Conservation (phyloP, 177 flowering plant species). For the Vitis hybrid region DNA sequence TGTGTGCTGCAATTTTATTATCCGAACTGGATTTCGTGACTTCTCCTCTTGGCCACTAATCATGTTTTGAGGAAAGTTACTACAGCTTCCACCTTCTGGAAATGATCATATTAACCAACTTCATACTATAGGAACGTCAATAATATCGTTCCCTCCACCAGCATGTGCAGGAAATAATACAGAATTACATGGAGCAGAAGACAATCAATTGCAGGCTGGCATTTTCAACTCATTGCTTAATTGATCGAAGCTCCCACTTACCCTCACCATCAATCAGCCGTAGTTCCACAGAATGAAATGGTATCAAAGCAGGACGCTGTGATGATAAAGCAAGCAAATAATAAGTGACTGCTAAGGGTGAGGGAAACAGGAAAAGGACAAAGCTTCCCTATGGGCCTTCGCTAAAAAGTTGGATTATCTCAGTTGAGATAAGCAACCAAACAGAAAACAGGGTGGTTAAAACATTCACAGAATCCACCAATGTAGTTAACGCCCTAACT, state of each 20-base stretch:
- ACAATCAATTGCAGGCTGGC: background rate
- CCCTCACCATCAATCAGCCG: conserved; percentile 97
- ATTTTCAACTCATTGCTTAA: conserved; percentile 39
- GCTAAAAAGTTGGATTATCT: no score
- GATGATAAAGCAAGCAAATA: background rate
- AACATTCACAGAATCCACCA: background rate
- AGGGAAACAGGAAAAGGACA: background rate
- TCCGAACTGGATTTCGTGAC: background rate
- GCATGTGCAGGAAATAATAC: background rate
- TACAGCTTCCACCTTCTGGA: background rate
- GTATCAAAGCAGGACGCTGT: conserved; percentile 96
- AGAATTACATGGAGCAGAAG: background rate
- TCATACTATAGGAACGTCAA: background rate
- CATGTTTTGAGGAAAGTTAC: background rate
- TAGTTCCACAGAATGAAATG: conserved; percentile 80
- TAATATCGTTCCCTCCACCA: background rate
- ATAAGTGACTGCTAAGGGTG: background rate
- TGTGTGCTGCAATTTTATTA: conserved; percentile 4
- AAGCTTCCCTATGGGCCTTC: background rate
- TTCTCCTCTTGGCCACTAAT: background rate
- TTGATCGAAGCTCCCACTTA: conserved; percentile 86
- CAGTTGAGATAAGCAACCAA: no score
- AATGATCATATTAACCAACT: background rate
- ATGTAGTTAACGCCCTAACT: conserved; percentile 7
- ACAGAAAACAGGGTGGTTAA: background rate